Evolutionary conservation across 2,329 filamentous ascomycete genomes (phyloP).

Genomic region (Phyllosticta capitalensis): DNA sequence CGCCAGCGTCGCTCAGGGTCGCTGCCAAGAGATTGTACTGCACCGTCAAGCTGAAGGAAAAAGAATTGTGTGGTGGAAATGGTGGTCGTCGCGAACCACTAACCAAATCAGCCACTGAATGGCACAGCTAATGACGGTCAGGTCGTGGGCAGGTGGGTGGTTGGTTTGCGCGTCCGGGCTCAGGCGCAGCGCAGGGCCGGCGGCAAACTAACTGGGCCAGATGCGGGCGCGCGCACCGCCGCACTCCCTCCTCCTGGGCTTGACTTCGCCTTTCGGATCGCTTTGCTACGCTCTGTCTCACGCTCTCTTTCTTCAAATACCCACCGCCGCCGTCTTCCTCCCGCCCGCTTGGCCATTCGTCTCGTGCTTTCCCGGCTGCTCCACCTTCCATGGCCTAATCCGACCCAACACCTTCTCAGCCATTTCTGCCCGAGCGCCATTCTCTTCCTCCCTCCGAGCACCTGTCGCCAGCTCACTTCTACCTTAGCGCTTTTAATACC

Average conservation of each 20-base stretch:
- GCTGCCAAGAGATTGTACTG: neutral
- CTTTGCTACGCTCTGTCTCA: neutral
- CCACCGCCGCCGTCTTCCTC: neutral
- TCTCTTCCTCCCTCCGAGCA: neutral
- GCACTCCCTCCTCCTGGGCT: conserved; percentile 7
- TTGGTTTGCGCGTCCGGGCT: neutral
- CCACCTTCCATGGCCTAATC: conserved; percentile 6
- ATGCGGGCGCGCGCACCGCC: conserved; percentile 7
- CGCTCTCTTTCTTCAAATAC: neutral
- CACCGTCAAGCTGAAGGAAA: neutral
- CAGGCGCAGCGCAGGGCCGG: neutral
- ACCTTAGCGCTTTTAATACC: neutral
- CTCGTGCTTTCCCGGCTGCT: neutral
- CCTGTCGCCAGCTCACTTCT: neutral
- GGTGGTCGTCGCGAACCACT: no score
- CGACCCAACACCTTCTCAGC: neutral
- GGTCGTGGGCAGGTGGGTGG: neutral
- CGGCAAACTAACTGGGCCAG: neutral
- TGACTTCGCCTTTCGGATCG: conserved; percentile 5
- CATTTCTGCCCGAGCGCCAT: neutral
- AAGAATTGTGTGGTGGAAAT: neutral
- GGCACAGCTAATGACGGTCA: no score
- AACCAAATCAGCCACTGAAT: no score
- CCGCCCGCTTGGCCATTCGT: neutral
- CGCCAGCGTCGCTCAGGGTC: neutral